Percentiles rank a stretch among this genome's conserved stretches.
phyloP scores from a whole-genome alignment of 208 protist genomes.

The Leishmania tropica region DNA sequence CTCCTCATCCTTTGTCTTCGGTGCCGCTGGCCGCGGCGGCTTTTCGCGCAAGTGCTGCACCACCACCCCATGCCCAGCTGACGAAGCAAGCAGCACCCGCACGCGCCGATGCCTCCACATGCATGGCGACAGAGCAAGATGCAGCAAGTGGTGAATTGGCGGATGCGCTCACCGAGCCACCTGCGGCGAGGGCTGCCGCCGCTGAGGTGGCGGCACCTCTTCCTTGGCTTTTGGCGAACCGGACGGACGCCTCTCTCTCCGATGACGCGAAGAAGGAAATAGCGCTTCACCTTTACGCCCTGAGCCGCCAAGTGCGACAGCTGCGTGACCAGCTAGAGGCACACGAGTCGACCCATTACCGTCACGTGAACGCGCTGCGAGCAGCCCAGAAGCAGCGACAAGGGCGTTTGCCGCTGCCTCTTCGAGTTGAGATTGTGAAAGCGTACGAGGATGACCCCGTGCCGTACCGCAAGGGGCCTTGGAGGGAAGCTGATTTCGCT shows the following conservation, averaged over 20 bases:
- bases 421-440: constrained; percentile 62
- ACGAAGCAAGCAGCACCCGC: not conserved
- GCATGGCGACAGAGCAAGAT: not conserved
- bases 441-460: constrained; percentile 56
- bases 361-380: constrained; percentile 17
- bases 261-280: constrained; percentile 52
- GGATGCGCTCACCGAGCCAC: not conserved
- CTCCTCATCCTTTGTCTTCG: not conserved
- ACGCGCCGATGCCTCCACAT: not conserved
- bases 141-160: not conserved
- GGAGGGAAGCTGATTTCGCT: constrained; percentile 24
- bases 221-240: not conserved
- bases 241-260: constrained; percentile 16
- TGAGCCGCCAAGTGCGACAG: constrained; percentile 47
- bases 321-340: constrained; percentile 36
- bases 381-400: not conserved
- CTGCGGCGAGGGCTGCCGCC: not conserved
- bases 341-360: constrained; percentile 27
- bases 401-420: not conserved
- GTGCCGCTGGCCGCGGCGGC: not conserved
- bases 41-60: not conserved
- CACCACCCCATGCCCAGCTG: not conserved
- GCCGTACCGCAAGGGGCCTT: constrained; percentile 63
- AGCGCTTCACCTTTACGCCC: constrained; percentile 57
- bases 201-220: not conserved